Conservation (phyloP, 2,329 filamentous ascomycete genomes). For the Ascochyta viciae-villosae region DNA sequence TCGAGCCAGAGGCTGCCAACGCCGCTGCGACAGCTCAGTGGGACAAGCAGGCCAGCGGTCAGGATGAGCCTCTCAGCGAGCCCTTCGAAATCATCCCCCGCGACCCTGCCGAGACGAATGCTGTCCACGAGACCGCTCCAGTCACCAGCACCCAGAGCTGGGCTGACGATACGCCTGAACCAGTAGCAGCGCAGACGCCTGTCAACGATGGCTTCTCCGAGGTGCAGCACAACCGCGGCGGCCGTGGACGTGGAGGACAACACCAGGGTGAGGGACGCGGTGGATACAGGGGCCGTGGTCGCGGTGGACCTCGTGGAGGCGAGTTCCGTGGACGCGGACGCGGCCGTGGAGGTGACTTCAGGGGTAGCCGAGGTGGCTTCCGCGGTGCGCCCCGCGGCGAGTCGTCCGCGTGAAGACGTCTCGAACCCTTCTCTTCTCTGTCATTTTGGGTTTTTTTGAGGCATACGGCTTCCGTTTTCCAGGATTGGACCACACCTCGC, state of each 20-base stretch:
- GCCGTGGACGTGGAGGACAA: conserved; percentile 57
- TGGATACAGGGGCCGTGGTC: conserved; percentile 63
- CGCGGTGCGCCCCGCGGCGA: conserved; percentile 40
- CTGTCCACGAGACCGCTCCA: conserved; percentile 58
- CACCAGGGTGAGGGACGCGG: conserved; percentile 56
- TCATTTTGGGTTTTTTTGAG: conserved; percentile 18
- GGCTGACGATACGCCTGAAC: conserved; percentile 74
- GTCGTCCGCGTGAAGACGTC: conserved; percentile 24
- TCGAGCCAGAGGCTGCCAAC: conserved; percentile 54
- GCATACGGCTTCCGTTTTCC: conserved; percentile 19
- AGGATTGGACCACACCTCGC: conserved; percentile 23
- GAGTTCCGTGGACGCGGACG: conserved; percentile 52
- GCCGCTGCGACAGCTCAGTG: conserved; percentile 70
- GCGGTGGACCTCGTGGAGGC: conserved; percentile 49
- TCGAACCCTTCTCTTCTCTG: conserved; percentile 13
- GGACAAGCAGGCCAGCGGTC: conserved; percentile 62
- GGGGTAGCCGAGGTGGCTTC: conserved; percentile 53
- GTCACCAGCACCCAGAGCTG: conserved; percentile 76
- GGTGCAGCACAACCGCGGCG: conserved; percentile 58
- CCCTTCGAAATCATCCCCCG: conserved; percentile 79
- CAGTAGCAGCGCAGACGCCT: conserved; percentile 38
- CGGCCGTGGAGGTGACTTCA: conserved; percentile 51
- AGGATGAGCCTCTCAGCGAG: conserved; percentile 63
- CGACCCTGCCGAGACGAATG: conserved; percentile 77
- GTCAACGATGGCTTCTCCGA: conserved; percentile 74